Evolutionary conservation across 768 basidiomycete genomes (phyloP).

Genomic region (Inosperma sp.): DNA sequence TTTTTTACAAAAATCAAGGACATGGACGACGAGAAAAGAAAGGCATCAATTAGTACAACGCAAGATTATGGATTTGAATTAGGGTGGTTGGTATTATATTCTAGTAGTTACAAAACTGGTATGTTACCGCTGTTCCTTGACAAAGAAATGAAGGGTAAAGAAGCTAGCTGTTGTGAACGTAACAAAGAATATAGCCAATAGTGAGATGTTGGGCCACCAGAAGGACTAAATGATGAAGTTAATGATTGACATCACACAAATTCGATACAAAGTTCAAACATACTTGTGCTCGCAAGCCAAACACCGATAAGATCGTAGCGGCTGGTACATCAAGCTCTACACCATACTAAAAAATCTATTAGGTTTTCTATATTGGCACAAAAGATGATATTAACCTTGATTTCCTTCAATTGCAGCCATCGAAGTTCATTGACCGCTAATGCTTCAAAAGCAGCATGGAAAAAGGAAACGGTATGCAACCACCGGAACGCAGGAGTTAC

Average conservation of each 20-base stretch:
- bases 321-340: constrained; percentile 96
- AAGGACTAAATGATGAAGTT: constrained; percentile 52
- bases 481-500: constrained; percentile 69
- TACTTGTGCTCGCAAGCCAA: constrained; percentile 86
- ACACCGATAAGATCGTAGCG: constrained; percentile 90
- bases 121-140: constrained; percentile 69
- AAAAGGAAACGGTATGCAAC: constrained; percentile 92
- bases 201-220: constrained; percentile 96
- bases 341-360: constrained; percentile 62
- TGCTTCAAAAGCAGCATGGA: constrained; percentile 98
- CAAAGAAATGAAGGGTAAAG: constrained; percentile 78
- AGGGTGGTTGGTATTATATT: too few relatives aligned
- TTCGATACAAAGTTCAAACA: constrained; percentile 3
- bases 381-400: constrained; percentile 57
- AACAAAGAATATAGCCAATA: constrained; percentile 83
- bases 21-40: too few relatives aligned
- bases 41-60: too few relatives aligned
- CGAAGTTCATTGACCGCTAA: constrained; percentile 96
- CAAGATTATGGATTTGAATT: too few relatives aligned
- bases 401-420: constrained; percentile 88
- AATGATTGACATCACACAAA: constrained; percentile 3
- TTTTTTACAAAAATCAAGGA: too few relatives aligned
- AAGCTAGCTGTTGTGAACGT: constrained; percentile 74
- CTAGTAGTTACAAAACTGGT: too few relatives aligned
- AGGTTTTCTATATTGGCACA: neutral